Conservation (phyloP, 2,329 filamentous ascomycete species). For the Colletotrichum sp. region DNA sequence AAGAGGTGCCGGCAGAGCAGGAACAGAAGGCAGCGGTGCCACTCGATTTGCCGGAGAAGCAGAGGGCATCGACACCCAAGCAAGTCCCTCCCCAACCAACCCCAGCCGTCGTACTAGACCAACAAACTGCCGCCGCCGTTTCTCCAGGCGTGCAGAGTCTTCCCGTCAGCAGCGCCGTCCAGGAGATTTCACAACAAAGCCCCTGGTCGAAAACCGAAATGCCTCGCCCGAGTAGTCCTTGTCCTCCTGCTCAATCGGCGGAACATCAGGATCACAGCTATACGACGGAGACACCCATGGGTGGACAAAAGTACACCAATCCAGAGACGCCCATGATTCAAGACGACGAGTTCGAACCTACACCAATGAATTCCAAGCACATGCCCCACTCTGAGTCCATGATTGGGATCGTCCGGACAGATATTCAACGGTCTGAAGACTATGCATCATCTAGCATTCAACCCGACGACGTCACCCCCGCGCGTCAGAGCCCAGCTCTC, state of each 20-base stretch:
- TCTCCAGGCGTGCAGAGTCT: too few species aligned
- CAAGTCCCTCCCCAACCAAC: background rate
- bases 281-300: background rate
- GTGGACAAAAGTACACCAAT: background rate
- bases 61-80: background rate
- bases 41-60: background rate
- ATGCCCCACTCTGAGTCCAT: background rate
- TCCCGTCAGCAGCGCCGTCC: background rate
- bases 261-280: background rate
- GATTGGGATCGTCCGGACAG: background rate
- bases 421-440: background rate
- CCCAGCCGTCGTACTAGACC: background rate
- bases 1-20: background rate
- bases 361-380: background rate
- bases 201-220: conserved; percentile 8
- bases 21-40: background rate
- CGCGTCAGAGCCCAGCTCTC: background rate
- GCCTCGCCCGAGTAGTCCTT: background rate
- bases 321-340: background rate
- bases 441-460: background rate
- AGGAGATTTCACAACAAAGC: background rate
- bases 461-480: background rate
- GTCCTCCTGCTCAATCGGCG: background rate
- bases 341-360: background rate
- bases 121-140: background rate